phyloP scores from a whole-genome alignment of 2,329 filamentous ascomycete species.

The Juglanconis sp. region DNA sequence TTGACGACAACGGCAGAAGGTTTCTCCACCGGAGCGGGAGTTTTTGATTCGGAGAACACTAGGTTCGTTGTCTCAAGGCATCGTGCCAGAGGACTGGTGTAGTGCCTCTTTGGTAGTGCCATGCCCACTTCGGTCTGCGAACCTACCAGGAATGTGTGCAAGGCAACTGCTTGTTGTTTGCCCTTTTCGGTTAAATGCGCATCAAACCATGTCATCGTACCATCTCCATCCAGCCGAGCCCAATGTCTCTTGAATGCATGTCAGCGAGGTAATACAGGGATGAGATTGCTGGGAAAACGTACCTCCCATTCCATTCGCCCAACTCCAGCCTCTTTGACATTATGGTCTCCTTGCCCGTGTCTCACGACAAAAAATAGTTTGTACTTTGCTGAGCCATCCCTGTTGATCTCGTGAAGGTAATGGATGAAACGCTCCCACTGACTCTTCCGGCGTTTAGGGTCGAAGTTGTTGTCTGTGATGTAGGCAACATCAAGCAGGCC shows the following conservation, averaged over 20 bases:
- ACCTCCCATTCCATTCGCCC: constrained; percentile 56
- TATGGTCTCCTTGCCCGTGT: constrained; percentile 53
- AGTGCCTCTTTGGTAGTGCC: constrained; percentile 51
- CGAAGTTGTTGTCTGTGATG: neutral
- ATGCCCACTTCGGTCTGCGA: constrained; percentile 44
- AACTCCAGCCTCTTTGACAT: constrained; percentile 51
- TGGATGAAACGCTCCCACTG: neutral
- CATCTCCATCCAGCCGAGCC: constrained; percentile 38
- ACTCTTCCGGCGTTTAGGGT: neutral
- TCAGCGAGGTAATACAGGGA: neutral
- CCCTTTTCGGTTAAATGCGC: constrained; percentile 51
- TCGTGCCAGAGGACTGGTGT: constrained; percentile 56
- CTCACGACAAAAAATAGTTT: constrained; percentile 53
- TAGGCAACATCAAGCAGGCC: neutral
- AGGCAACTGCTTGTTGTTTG: constrained; percentile 48
- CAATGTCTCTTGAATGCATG: constrained; percentile 30
- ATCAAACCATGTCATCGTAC: constrained; percentile 36
- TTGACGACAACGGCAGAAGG: constrained; percentile 51
- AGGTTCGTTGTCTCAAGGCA: constrained; percentile 53
- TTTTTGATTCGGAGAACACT: constrained; percentile 25
- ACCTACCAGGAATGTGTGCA: constrained; percentile 49
- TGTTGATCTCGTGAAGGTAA: neutral
- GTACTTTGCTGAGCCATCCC: constrained; percentile 34
- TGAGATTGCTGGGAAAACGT: constrained; percentile 14
- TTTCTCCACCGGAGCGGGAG: too few species aligned